These are phyloP conservation scores for Aspergillus homomorphus DNA, from an alignment of 495 filamentous ascomycete species.

Conservation along the genomic window DNA sequence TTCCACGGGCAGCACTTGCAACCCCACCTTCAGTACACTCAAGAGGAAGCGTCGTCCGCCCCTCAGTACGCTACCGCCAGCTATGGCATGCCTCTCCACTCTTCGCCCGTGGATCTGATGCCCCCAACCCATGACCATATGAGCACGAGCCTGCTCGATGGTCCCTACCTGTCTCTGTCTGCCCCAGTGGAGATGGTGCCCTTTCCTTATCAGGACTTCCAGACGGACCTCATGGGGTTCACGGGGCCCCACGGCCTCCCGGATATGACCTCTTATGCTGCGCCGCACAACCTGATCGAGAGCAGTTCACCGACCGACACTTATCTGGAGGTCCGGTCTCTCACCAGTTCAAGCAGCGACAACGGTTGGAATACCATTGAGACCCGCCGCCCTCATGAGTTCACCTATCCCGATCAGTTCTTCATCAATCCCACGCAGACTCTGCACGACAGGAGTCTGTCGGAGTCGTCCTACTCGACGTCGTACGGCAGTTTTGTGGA, in stretches of 20 bases:
- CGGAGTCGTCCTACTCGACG: constrained; percentile 76
- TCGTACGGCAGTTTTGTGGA: constrained; percentile 80
- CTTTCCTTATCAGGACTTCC: constrained; percentile 74
- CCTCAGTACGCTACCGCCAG: constrained; percentile 44
- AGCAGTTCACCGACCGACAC: constrained; percentile 81
- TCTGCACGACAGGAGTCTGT: constrained; percentile 77
- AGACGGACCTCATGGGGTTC: constrained; percentile 53
- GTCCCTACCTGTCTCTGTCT: constrained; percentile 64
- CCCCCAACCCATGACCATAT: constrained; percentile 64
- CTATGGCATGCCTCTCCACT: constrained; percentile 51
- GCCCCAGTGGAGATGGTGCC: constrained; percentile 63
- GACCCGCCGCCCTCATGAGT: constrained; percentile 52
- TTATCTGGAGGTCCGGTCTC: constrained; percentile 77
- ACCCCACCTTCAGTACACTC: constrained; percentile 43
- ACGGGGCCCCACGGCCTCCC: constrained; percentile 48
- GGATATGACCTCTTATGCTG: constrained; percentile 47
- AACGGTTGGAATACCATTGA: constrained; percentile 80
- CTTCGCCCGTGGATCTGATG: constrained; percentile 67
- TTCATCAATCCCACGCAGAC: constrained; percentile 87
- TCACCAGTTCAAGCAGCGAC: constrained; percentile 73
- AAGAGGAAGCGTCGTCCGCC: constrained; percentile 49
- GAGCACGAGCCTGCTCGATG: constrained; percentile 62
- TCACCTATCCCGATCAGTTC: constrained; percentile 51
- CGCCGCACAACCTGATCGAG: constrained; percentile 48
- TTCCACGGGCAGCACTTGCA: constrained; percentile 48